These are phyloP conservation scores for Diaporthe sp. DNA, from an alignment of 2,329 filamentous ascomycete genomes.

Conservation along the genomic window DNA sequence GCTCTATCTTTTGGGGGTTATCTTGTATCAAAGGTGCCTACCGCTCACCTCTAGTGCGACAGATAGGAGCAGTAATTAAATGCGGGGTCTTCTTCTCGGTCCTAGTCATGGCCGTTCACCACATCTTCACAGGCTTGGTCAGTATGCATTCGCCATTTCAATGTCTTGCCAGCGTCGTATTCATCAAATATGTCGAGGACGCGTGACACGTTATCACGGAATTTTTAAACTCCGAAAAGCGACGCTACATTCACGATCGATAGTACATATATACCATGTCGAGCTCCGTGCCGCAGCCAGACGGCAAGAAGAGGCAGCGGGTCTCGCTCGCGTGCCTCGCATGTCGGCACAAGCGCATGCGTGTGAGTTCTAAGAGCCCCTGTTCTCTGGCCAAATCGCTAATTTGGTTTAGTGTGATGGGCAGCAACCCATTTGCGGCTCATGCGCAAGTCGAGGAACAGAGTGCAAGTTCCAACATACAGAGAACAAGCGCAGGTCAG, in stretches of 20 bases:
- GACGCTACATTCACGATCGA: background rate
- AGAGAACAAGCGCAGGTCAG: constrained; percentile 31
- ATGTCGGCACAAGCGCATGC: constrained; percentile 31
- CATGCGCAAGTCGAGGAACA: background rate
- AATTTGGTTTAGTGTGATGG: constrained; percentile 15
- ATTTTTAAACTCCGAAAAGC: background rate
- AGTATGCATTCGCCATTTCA: background rate
- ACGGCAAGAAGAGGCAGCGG: constrained; percentile 4
- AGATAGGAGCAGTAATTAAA: constrained; percentile 10
- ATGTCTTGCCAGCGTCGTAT: background rate
- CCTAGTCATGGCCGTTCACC: background rate
- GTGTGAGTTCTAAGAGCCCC: background rate
- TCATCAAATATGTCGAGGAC: background rate
- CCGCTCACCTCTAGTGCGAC: background rate
- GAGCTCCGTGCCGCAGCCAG: background rate
- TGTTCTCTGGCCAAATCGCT: background rate
- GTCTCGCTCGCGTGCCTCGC: constrained; percentile 30
- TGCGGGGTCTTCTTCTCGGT: background rate
- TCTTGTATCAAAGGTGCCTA: background rate
- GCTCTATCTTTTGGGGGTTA: background rate
- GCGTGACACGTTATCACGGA: background rate
- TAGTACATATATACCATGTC: background rate
- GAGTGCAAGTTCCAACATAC: constrained; percentile 14
- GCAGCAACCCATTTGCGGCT: background rate
- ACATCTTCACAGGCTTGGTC: background rate